Percentiles rank a stretch among this genome's conserved stretches.
phyloP scores from a whole-genome alignment of 495 filamentous ascomycete species.

The Penicillium cinerascens region DNA sequence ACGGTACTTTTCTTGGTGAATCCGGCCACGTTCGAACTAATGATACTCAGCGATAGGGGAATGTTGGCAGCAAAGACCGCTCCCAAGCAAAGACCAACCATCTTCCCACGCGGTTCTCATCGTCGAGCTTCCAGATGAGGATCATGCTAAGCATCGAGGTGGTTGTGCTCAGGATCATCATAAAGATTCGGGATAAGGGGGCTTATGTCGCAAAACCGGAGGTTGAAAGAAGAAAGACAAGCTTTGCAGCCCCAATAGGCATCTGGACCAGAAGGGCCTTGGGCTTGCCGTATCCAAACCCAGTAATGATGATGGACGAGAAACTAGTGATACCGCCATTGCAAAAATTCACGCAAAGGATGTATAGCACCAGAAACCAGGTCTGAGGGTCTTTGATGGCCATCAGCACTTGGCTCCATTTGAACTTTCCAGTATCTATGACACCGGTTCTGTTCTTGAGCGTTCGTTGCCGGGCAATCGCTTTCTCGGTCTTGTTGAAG shows the following conservation, averaged over 20 bases:
- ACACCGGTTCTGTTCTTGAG: slow-evolving; percentile 57
- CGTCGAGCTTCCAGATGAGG: slow-evolving; percentile 54
- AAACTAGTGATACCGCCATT: slow-evolving; percentile 47
- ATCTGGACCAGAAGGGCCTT: slow-evolving; percentile 37
- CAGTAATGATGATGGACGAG: slow-evolving; percentile 36
- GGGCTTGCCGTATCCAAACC: slow-evolving; percentile 39
- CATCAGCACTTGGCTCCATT: slow-evolving; percentile 52
- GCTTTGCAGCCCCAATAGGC: slow-evolving; percentile 34
- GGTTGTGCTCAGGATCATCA: slow-evolving; percentile 31
- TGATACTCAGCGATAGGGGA: slow-evolving; percentile 52
- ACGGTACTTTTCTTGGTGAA: slow-evolving; percentile 61
- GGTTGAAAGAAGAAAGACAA: slow-evolving; percentile 34
- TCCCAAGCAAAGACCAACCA: slow-evolving; percentile 54
- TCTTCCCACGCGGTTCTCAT: slow-evolving; percentile 46
- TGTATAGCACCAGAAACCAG: slow-evolving; percentile 42
- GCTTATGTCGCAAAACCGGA: slow-evolving; percentile 30
- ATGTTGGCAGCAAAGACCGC: slow-evolving; percentile 51
- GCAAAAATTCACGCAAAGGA: slow-evolving; percentile 39
- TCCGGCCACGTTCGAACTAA: slow-evolving; percentile 59
- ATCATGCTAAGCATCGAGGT: slow-evolving; percentile 51
- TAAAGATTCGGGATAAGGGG: slow-evolving; percentile 24
- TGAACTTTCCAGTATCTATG: slow-evolving; percentile 55
- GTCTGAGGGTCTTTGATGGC: slow-evolving; percentile 51
- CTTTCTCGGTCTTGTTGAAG: slow-evolving; percentile 41
- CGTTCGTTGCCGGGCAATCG: slow-evolving; percentile 54